Percentiles rank a stretch among this genome's conserved stretches.
Conservation (phyloP, 176 grass and related monocot genomes). For the Aegilops speltoides region DNA sequence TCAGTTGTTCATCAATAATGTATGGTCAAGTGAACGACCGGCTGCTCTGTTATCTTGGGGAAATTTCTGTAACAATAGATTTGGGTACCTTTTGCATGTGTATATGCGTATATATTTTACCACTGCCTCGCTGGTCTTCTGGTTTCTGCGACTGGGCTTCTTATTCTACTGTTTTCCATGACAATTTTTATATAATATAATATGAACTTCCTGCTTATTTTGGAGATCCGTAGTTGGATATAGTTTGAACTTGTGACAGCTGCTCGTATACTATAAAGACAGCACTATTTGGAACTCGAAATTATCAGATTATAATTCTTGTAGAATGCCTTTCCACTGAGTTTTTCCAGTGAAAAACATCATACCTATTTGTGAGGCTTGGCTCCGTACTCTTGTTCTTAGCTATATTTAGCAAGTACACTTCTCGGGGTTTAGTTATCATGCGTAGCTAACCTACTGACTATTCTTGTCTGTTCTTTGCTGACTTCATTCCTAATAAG, state of each 20-base stretch:
- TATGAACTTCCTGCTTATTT: conserved; percentile 11
- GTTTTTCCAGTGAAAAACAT: neutral
- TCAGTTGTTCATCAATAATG: conserved; percentile 7
- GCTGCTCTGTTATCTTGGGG: conserved; percentile 16
- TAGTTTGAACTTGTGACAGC: neutral
- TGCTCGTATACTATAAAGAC: neutral
- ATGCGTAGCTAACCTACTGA: neutral
- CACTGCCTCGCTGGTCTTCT: neutral
- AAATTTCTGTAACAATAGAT: conserved; percentile 16
- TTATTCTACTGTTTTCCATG: neutral
- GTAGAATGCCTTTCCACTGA: neutral
- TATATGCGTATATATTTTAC: neutral
- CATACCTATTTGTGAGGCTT: neutral
- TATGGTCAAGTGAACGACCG: neutral
- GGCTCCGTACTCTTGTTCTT: neutral
- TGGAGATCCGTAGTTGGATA: neutral
- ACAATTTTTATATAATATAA: neutral
- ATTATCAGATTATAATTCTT: conserved; percentile 6
- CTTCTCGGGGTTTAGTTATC: conserved; percentile 1
- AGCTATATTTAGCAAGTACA: conserved; percentile 4
- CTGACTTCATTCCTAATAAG: conserved; percentile 11
- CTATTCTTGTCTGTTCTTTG: conserved; percentile 18
- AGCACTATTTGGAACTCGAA: neutral
- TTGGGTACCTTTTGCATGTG: neutral
- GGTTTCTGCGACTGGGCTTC: neutral